phyloP scores from a whole-genome alignment of 176 grass and related monocot species.

The Musa troglodytarum region DNA sequence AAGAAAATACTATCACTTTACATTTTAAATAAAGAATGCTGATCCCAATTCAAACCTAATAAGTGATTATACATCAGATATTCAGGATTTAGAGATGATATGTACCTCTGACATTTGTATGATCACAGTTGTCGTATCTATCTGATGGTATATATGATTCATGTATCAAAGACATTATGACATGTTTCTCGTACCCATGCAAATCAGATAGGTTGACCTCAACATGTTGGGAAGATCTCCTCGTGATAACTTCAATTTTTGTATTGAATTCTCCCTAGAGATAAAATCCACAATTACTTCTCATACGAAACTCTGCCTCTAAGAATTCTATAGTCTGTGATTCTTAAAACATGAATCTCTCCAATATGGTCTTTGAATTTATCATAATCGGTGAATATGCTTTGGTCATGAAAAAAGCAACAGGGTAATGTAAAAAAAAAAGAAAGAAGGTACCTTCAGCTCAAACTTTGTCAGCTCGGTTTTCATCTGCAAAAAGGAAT shows the following conservation, averaged over 20 bases:
- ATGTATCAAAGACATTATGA: constrained; percentile 46
- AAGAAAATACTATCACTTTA: not conserved
- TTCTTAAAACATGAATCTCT: not conserved
- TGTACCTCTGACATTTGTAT: constrained; percentile 43
- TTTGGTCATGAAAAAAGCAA: not conserved
- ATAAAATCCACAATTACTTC: not conserved
- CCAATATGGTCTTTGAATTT: not conserved
- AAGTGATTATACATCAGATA: not conserved
- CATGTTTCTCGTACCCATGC: constrained; percentile 62
- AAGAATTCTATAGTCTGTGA: not conserved
- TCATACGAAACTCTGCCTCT: not conserved
- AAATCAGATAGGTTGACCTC: constrained; percentile 57
- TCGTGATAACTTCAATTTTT: constrained; percentile 43
- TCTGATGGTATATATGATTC: constrained; percentile 26
- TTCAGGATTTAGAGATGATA: not conserved
- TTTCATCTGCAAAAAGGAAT: constrained; percentile 25
- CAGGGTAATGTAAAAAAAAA: not conserved
- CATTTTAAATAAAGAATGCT: not conserved
- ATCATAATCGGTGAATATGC: not conserved
- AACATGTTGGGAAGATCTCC: constrained; percentile 42
- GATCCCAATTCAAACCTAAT: not conserved
- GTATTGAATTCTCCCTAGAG: constrained; percentile 45
- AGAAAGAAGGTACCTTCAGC: constrained; percentile 36
- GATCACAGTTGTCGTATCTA: constrained; percentile 13
- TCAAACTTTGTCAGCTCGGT: constrained; percentile 43